Base-by-base conservation (phyloP, 2,329 filamentous ascomycete genomes). In the Xylariaceae sp. region DNA sequence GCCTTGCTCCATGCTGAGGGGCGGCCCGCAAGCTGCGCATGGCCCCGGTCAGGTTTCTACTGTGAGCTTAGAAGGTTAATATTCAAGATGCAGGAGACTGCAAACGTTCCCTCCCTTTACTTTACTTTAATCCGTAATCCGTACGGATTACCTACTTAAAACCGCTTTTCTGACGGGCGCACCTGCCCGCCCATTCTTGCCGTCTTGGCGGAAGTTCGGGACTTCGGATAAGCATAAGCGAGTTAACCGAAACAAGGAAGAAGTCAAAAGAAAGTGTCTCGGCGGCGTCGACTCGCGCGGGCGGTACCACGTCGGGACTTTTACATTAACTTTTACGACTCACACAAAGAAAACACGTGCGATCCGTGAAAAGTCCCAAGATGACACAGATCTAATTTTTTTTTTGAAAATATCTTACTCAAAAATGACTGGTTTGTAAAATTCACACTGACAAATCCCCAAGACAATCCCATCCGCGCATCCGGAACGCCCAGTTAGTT, bases 281-380 rank as follows among this genome's bases (percentile, higher is more conserved):
- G 35, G 51, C 39, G 5, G 47, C 50, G 23, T 30, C 23, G 23
- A 30, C 23, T 30, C 13, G 62, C 65, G 6, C 62, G 47, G 2
- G 64, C 23, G 23, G 23, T 30, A 30, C 23, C 23, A 30, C 4
- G 23, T 30, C 23, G 23, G 23, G 23, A 30, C 23, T 30, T 30
- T 30, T 30, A 18, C 17, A 18, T 18, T 18, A 18, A 18, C 17
- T 30, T 30, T 30, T 4, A 30, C 23, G 23, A 42, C 37, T 10
- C 11, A 8, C 5, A 9, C 37, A 42, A 42, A 42, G 7, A 3
- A 13, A 42, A 42, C 11, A 10, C 37, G 8, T 42, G 8, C 37
- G 37, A 30, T 42, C 7, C 37, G 37, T 42, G 4, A 42, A 42
- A 42, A 42, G 37, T 42, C 11, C 8, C 7, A 42, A 42, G 11